Conservation (phyloP, 331 rosid genomes). For the Rhamnella rubrinervis region DNA sequence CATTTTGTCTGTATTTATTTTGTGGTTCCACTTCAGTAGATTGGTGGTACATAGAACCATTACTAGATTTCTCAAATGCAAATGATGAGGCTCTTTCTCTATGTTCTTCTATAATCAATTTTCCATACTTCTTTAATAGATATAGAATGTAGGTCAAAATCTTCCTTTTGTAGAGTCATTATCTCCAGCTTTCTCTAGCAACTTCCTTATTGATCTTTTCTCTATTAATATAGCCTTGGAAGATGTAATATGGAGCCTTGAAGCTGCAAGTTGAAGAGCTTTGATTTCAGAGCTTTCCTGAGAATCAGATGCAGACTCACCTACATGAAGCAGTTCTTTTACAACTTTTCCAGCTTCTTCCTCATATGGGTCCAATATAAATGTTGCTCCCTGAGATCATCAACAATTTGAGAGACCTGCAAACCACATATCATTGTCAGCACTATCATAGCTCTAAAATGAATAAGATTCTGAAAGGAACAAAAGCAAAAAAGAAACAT, state of each 20-base stretch:
- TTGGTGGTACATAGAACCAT: constrained; percentile 25
- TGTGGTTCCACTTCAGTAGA: constrained; percentile 28
- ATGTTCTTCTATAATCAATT: constrained; percentile 37
- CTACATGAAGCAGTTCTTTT: constrained; percentile 48
- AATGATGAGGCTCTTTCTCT: constrained; percentile 28
- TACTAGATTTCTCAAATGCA: constrained; percentile 26
- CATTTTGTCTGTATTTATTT: constrained; percentile 10
- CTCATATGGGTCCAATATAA: constrained; percentile 59
- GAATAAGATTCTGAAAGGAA: constrained; percentile 22
- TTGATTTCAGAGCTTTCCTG: constrained; percentile 45
- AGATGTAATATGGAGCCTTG: constrained; percentile 59
- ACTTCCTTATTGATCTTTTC: constrained; percentile 59
- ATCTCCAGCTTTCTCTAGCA: constrained; percentile 47
- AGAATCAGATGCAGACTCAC: constrained; percentile 41
- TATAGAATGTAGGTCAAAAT: constrained; percentile 53
- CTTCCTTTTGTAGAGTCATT: constrained; percentile 39
- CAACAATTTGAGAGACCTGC: constrained; percentile 72
- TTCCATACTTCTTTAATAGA: constrained; percentile 61
- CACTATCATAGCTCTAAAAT: neutral
- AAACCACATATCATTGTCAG: constrained; percentile 29
- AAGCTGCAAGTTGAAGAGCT: constrained; percentile 69
- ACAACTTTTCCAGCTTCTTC: constrained; percentile 69
- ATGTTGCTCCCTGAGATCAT: constrained; percentile 54
- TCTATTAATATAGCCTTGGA: constrained; percentile 55
- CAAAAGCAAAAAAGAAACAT: constrained; percentile 9